These are phyloP conservation scores for Entrophospora sp. DNA, from an alignment of 192 early-diverging fungal genomes.

Conservation along the genomic window DNA sequence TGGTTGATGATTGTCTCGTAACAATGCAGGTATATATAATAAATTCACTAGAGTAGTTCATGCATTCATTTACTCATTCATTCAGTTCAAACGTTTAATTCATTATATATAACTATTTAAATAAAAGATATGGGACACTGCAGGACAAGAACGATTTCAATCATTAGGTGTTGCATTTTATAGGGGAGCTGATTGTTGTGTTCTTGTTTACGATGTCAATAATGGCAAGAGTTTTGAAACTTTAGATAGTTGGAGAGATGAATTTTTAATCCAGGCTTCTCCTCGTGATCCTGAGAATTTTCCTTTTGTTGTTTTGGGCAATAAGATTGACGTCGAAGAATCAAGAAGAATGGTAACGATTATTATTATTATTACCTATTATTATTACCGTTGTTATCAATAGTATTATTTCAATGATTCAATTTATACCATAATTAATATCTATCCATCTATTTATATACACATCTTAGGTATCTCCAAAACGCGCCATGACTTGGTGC, in stretches of 20 bases:
- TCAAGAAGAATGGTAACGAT: too few species aligned
- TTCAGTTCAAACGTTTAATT: too few species aligned
- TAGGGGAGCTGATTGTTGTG: conserved; percentile 94
- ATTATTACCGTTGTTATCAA: too few species aligned
- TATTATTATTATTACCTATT: too few species aligned
- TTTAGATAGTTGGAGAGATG: conserved; percentile 87
- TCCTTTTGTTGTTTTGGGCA: conserved; percentile 95
- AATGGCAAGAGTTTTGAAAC: conserved; percentile 85
- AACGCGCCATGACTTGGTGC: conserved; percentile 64
- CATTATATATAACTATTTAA: too few species aligned
- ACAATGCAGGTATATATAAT: too few species aligned
- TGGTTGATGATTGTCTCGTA: conserved; percentile 70
- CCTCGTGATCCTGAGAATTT: conserved; percentile 76
- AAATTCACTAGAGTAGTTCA: too few species aligned
- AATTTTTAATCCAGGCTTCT: conserved; percentile 87
- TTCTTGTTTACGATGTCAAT: conserved; percentile 91
- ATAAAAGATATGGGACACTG: conserved; percentile 90
- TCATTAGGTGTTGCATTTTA: conserved; percentile 95
- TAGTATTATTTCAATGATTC: too few species aligned
- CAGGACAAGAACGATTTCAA: conserved; percentile 97
- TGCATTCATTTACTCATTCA: too few species aligned
- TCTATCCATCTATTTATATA: conserved; percentile 70
- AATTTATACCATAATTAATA: too few species aligned
- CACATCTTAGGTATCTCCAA: conserved; percentile 53
- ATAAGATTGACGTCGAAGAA: too few species aligned